Evolutionary conservation across 495 filamentous ascomycete species (phyloP), one percentile per base, ranked within the genome.

Genomic region (Podospora pseudocomata): DNA sequence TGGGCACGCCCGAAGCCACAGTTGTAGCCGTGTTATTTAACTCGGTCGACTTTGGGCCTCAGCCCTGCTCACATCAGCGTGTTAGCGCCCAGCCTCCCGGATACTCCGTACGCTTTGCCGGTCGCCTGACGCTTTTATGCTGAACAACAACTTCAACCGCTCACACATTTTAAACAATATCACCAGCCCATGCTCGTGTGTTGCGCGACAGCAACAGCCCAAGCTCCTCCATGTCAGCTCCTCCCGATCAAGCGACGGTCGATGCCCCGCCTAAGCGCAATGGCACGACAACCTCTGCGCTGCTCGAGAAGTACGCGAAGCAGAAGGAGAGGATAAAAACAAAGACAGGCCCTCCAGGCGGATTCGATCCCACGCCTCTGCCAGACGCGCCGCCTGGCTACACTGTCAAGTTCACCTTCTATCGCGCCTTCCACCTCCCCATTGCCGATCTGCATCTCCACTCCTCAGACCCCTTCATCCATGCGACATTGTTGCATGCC

Each of bases 361-460:
- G 93, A 18, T 94, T 85, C 72, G 92, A 96, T 78, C 73, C 79
- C 19, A 96, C 92, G 2, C 91, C 91, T 4, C 81, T 96, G 13
- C 91, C 93, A 1, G 76, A 82, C 66, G 88, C 87, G 2, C 87
- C 88, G 19, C 86, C 86, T 18, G 93, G 93, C 16, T 96, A 91
- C 77, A 96, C 91, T 1, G 74, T 98, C 70, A 90, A 90, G 71
- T 88, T 98, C 75, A 93, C 88, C 60, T 93, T 98, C 75, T 90
- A 94, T 76, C 85, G 87, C 26, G 94, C 92, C 2, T 82, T 80
- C 58, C 89, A 94, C 71, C 85, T 98, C 16, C 93, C 94, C 15
- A 83, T 91, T 67, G 92, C 89, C 56, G 94, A 98, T 78, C 81
- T 96, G 63, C 84, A 86, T 71, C 82, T 88, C 18, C 82, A 90